Conservation (phyloP, 2,329 filamentous ascomycete species). For the Colletotrichum spaethianum region DNA sequence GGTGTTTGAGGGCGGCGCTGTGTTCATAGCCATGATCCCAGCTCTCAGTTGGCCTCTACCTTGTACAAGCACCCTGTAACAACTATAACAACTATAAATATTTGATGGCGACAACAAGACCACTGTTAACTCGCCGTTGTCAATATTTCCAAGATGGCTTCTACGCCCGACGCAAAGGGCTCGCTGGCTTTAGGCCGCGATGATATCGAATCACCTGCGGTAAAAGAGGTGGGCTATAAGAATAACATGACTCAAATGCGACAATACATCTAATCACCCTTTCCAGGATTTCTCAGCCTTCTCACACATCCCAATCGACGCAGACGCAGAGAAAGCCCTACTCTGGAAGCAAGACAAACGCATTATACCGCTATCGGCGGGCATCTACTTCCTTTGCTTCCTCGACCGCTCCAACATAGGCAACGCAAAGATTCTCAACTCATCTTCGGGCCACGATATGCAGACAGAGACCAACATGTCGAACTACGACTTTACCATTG, state of each 20-base stretch:
- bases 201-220: conserved; percentile 21
- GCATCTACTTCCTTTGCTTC: conserved; percentile 77
- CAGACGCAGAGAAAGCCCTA: conserved; percentile 54
- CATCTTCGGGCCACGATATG: conserved; percentile 72
- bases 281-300: background rate
- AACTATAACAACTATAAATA: background rate
- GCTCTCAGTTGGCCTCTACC: too few relatives aligned
- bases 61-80: too few relatives aligned
- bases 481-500: conserved; percentile 71
- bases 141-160: background rate
- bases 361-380: conserved; percentile 74
- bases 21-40: background rate
- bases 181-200: background rate
- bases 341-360: conserved; percentile 73
- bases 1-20: background rate
- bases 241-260: fast-evolving
- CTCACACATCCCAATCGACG: background rate
- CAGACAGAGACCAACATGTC: conserved; percentile 74
- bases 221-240: background rate
- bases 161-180: conserved; percentile 1
- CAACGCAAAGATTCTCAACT: conserved; percentile 77
- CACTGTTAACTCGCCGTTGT: background rate
- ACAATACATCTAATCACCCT: background rate
- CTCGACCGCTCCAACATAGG: conserved; percentile 79
- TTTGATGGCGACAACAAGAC: background rate